A percentile compares a stretch with the other conserved stretches of the same genome.
Conservation (phyloP, 176 grass and related monocot genomes). For the Carex scoparia region DNA sequence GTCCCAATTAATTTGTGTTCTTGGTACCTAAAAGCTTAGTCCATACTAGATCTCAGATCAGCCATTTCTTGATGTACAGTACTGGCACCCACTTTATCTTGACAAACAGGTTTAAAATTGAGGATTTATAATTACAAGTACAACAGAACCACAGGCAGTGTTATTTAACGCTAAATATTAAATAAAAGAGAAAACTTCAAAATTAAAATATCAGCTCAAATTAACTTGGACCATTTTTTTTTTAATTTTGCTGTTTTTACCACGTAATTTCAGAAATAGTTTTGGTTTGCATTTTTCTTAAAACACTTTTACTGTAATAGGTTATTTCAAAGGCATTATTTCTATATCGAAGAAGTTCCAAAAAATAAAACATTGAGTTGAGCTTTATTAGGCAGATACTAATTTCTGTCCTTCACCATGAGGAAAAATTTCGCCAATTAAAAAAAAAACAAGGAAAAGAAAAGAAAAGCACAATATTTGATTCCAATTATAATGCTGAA, state of each 20-base stretch:
- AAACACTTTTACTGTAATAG: not conserved
- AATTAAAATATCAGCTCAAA: not conserved
- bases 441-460: not conserved
- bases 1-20: not conserved
- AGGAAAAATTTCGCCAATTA: not conserved
- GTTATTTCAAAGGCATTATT: not conserved
- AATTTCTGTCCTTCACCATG: not conserved
- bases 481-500: not conserved
- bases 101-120: not conserved
- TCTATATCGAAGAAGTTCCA: not conserved
- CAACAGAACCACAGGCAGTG: not conserved
- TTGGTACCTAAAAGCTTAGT: constrained; percentile 2
- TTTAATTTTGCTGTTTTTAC: not conserved
- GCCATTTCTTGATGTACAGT: not conserved
- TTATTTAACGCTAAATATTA: not conserved
- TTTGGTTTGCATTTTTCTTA: not conserved
- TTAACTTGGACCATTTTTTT: not conserved
- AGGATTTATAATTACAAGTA: not conserved
- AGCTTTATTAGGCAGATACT: not conserved
- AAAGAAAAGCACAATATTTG: not conserved
- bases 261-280: not conserved
- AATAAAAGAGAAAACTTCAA: not conserved
- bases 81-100: not conserved
- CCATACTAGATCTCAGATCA: not conserved
- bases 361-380: not conserved